These are phyloP conservation scores for Phytophthora nicotianae DNA, from an alignment of 352 stramenopile genomes.

Conservation along the genomic window DNA sequence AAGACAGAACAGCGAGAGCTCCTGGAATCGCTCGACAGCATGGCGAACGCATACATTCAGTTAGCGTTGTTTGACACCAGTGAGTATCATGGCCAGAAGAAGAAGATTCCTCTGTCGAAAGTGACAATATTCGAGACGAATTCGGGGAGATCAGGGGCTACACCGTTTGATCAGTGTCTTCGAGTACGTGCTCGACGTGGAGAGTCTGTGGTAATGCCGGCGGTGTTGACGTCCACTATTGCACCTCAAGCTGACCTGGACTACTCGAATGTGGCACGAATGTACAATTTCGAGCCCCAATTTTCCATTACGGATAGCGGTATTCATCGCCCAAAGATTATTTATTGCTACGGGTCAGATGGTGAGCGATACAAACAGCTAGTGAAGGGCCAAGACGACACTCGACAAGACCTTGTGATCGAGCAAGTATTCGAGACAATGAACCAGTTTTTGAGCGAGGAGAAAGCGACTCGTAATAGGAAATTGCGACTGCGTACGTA, in stretches of 20 bases:
- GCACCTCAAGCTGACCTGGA: conserved; percentile 75
- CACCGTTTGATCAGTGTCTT: conserved; percentile 76
- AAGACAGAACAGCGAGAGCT: conserved; percentile 60
- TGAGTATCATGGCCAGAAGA: conserved; percentile 69
- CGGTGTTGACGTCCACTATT: conserved; percentile 78
- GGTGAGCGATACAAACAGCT: conserved; percentile 94
- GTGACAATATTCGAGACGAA: conserved; percentile 51
- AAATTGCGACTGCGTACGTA: conserved; percentile 96
- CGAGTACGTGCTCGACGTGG: conserved; percentile 54
- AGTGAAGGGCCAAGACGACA: conserved; percentile 95
- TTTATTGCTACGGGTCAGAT: conserved; percentile 95
- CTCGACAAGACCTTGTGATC: conserved; percentile 88
- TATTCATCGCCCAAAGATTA: conserved; percentile 97
- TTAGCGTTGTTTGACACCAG: conserved; percentile 83
- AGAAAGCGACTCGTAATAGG: conserved; percentile 61
- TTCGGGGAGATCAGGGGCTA: conserved; percentile 23
- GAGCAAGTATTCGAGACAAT: conserved; percentile 91
- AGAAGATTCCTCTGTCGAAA: conserved; percentile 77
- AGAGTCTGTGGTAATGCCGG: conserved; percentile 65
- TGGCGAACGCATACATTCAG: conserved; percentile 80
- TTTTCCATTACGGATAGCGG: conserved; percentile 96
- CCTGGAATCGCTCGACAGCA: conserved; percentile 74
- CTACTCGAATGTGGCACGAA: conserved; percentile 80
- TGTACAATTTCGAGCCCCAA: conserved; percentile 90
- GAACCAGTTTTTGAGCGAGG: conserved; percentile 86